Percentiles rank a stretch among this genome's conserved stretches.
phyloP scores from a whole-genome alignment of 2,329 filamentous ascomycete species.

The Paraconiothyrium sp. region DNA sequence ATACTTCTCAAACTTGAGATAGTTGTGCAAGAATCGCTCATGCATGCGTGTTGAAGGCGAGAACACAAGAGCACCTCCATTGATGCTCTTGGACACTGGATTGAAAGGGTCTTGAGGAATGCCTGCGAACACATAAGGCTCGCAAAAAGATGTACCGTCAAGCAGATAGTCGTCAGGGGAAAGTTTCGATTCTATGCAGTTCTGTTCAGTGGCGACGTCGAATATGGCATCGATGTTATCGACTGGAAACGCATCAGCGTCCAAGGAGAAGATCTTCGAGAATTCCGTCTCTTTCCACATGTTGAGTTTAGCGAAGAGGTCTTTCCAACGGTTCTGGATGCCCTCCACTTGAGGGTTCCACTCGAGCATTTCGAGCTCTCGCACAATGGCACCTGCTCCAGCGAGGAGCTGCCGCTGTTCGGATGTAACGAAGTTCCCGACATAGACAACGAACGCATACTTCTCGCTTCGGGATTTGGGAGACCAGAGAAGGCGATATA shows the following conservation, averaged over 20 bases:
- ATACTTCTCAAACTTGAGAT: constrained; percentile 41
- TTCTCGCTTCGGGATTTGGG: constrained; percentile 34
- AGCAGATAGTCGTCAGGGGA: constrained; percentile 34
- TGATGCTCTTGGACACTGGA: constrained; percentile 32
- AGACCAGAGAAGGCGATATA: constrained; percentile 47
- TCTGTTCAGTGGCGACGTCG: constrained; percentile 29
- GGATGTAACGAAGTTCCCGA: constrained; percentile 42
- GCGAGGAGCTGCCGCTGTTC: constrained; percentile 42
- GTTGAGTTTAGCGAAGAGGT: constrained; percentile 49
- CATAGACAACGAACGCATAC: constrained; percentile 45
- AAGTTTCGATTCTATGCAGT: constrained; percentile 35
- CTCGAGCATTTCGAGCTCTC: constrained; percentile 39
- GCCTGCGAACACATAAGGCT: constrained; percentile 42
- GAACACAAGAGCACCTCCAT: constrained; percentile 46
- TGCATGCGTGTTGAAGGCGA: constrained; percentile 42
- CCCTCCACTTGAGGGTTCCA: constrained; percentile 38
- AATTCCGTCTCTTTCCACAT: constrained; percentile 49
- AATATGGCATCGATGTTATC: constrained; percentile 43
- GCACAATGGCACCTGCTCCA: constrained; percentile 45
- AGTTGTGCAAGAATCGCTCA: constrained; percentile 42
- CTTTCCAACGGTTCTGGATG: constrained; percentile 40
- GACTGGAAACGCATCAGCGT: constrained; percentile 47
- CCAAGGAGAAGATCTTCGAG: constrained; percentile 42
- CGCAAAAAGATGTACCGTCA: constrained; percentile 35
- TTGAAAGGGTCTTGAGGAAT: constrained; percentile 32